These are phyloP conservation scores for Apiotrichum veenhuisii DNA, from an alignment of 1,284 basidiomycete species.

Conservation along the genomic window DNA sequence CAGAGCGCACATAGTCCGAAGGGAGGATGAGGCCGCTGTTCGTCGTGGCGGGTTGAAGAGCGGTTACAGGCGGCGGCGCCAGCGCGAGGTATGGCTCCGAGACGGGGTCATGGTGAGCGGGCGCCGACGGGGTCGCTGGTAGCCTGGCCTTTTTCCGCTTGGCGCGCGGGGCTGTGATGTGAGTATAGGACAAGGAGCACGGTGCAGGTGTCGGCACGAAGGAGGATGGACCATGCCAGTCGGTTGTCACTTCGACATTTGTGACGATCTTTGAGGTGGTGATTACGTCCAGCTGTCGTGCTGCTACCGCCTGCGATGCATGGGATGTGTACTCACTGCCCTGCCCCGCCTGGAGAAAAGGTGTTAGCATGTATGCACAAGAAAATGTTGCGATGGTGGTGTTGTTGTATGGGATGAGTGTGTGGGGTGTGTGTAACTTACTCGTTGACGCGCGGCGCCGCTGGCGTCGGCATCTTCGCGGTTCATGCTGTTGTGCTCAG, in stretches of 20 bases:
- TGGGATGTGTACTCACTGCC: neutral
- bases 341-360: neutral
- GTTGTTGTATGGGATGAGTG: neutral
- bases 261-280: too few species aligned
- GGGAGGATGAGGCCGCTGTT: constrained; percentile 24
- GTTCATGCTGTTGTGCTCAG: constrained; percentile 6
- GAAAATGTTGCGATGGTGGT: too few species aligned
- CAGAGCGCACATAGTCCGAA: constrained; percentile 18
- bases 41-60: neutral
- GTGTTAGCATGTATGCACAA: neutral
- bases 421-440: neutral
- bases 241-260: too few species aligned
- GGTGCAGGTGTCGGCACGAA: too few species aligned
- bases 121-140: neutral
- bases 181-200: too few species aligned
- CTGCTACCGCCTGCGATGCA: neutral
- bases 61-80: constrained; percentile 32
- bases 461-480: constrained; percentile 2
- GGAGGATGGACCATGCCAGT: neutral
- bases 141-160: constrained; percentile 32
- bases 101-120: constrained; percentile 17
- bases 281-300: too few species aligned
- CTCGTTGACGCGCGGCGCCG: neutral
- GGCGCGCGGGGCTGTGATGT: constrained; percentile 13
- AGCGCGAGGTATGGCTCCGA: constrained; percentile 41